Conservation (phyloP, 2,329 filamentous ascomycete species). For the Pseudocercospora pini-densiflorae region DNA sequence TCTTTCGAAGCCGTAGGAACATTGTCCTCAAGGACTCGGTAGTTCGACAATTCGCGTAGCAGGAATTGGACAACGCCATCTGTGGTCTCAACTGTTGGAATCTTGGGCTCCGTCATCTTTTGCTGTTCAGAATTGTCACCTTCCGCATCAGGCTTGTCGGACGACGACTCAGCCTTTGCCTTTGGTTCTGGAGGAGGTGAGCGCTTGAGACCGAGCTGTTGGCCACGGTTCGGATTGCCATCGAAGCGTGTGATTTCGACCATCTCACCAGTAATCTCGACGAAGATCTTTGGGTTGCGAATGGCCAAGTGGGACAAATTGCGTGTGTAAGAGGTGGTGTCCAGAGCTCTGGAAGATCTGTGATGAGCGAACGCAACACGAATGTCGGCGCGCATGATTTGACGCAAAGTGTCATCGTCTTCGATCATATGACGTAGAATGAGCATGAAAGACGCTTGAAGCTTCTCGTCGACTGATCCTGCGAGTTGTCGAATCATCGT, state of each 20-base stretch:
- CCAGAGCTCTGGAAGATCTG: constrained; percentile 56
- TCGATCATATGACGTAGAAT: constrained; percentile 92
- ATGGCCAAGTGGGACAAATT: constrained; percentile 79
- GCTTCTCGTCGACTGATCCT: constrained; percentile 73
- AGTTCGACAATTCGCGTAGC: constrained; percentile 87
- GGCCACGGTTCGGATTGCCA: constrained; percentile 54
- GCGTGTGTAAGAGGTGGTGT: constrained; percentile 75
- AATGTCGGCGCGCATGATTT: constrained; percentile 92
- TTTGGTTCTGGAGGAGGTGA: not conserved
- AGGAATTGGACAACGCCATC: constrained; percentile 96
- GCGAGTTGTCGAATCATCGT: constrained; percentile 94
- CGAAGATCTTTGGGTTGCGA: constrained; percentile 81
- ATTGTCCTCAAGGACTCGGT: constrained; percentile 89
- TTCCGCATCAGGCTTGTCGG: constrained; percentile 11
- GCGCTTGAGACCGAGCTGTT: constrained; percentile 59
- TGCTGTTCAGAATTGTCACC: constrained; percentile 41
- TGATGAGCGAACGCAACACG: constrained; percentile 69
- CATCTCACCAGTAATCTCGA: constrained; percentile 84
- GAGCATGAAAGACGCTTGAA: constrained; percentile 78
- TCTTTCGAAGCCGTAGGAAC: constrained; percentile 55
- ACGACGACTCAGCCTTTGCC: constrained; percentile 10
- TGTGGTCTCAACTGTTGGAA: constrained; percentile 85
- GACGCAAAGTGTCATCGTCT: constrained; percentile 86
- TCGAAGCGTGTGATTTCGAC: constrained; percentile 72
- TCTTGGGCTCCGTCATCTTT: constrained; percentile 73